These are phyloP conservation scores for Fraxinus sp. DNA, from an alignment of 305 asterid species.

Conservation along the genomic window DNA sequence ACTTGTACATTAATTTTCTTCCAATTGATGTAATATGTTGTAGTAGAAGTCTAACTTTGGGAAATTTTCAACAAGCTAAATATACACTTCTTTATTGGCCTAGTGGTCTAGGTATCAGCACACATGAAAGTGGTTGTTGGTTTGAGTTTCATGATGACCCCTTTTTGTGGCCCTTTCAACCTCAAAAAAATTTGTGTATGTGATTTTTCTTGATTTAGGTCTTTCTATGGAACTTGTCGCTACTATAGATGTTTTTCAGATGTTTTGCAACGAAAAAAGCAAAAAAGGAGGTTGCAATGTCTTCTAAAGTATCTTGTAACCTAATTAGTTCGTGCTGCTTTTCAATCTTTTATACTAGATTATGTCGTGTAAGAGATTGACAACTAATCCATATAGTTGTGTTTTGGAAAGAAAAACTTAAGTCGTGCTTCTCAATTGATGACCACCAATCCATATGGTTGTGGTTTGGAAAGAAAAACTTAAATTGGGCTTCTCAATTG, in stretches of 20 bases:
- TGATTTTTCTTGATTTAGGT: neutral
- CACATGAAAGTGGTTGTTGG: neutral
- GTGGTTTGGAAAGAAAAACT: no score
- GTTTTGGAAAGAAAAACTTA: no score
- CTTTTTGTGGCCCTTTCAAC: neutral
- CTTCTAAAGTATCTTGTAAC: neutral
- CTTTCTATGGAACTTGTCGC: neutral
- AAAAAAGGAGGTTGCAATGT: neutral
- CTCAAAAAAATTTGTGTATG: neutral
- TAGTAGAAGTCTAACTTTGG: neutral
- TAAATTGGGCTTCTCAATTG: neutral
- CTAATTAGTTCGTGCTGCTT: neutral
- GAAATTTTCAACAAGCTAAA: neutral
- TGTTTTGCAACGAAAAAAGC: neutral
- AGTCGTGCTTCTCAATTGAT: no score
- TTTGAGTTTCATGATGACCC: no score
- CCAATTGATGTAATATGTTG: neutral
- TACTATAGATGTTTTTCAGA: neutral
- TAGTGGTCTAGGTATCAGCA: neutral
- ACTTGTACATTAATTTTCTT: neutral
- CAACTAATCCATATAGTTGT: neutral
- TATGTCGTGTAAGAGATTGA: neutral
- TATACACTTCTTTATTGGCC: neutral
- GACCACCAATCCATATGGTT: no score
- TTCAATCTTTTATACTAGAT: neutral